Conservation (phyloP, 164 flowering plant species). For the Chloranthus sessilifolius region DNA sequence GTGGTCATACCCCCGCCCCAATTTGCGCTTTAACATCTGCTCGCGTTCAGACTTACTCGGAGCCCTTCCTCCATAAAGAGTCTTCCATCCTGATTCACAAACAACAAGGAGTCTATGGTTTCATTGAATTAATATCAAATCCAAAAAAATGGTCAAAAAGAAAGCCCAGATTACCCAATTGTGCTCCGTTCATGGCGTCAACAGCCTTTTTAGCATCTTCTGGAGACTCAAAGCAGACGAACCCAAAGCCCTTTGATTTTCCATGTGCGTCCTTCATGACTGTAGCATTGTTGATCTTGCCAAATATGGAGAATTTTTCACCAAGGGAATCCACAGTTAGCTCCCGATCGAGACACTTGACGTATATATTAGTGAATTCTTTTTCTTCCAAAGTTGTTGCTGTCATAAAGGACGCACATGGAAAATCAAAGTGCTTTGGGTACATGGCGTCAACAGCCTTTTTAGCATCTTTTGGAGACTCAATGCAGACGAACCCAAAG, state of each 20-base stretch:
- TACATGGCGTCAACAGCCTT: conserved; percentile 34
- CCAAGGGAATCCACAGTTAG: conserved; percentile 30
- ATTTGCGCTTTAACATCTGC: conserved; percentile 11
- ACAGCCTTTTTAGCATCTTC: conserved; percentile 38
- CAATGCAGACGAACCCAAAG: conserved; percentile 46
- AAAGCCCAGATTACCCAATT: conserved; percentile 29
- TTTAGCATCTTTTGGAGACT: conserved; percentile 32
- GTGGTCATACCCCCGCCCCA: conserved; percentile 1
- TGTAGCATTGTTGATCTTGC: conserved; percentile 24
- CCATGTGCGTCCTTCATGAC: conserved; percentile 38
- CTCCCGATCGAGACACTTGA: conserved; percentile 33
- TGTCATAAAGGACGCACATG: too few species aligned
- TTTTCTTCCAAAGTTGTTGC: conserved; percentile 6
- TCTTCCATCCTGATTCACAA: conserved; percentile 31
- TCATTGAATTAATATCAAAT: neutral
- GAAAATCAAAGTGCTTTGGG: too few species aligned
- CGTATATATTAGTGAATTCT: conserved; percentile 34
- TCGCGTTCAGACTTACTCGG: conserved; percentile 37
- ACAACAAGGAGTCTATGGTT: too few species aligned
- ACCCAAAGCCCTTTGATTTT: conserved; percentile 49
- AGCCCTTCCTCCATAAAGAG: conserved; percentile 37
- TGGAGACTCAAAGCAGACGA: conserved; percentile 33
- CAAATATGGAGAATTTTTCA: conserved; percentile 33
- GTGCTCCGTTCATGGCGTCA: conserved; percentile 37
- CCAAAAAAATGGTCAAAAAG: neutral